Percentiles rank a stretch among this genome's conserved stretches.
Conservation (phyloP, 164 flowering plant species). For the Tetracentron sinense region DNA sequence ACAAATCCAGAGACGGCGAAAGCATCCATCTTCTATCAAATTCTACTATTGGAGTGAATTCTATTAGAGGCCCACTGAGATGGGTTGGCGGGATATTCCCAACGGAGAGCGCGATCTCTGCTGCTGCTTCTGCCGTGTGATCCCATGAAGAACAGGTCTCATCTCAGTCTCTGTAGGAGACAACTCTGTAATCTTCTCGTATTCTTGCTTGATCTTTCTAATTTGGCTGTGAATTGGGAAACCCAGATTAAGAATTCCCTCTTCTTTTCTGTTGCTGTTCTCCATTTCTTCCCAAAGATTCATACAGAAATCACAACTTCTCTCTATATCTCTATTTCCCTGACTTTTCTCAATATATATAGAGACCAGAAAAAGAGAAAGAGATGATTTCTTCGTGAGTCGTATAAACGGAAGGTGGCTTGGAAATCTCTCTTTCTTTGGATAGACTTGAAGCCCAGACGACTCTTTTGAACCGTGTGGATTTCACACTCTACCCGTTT, state of each 20-base stretch:
- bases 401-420: not conserved
- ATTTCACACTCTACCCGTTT: no score
- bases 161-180: constrained; percentile 34
- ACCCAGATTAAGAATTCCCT: constrained; percentile 17
- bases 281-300: not conserved
- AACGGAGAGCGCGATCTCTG: constrained; percentile 57
- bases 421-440: not conserved
- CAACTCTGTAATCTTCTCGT: constrained; percentile 49
- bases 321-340: no score
- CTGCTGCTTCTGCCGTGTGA: constrained; percentile 42
- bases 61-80: constrained; percentile 56
- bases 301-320: not conserved
- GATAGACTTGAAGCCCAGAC: no score
- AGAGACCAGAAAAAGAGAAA: not conserved
- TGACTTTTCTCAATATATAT: not conserved
- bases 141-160: constrained; percentile 32
- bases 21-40: not conserved
- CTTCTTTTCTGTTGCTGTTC: constrained; percentile 16
- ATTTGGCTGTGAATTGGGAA: constrained; percentile 63
- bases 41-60: constrained; percentile 24
- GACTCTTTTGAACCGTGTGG: not conserved
- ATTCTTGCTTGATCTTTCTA: constrained; percentile 54
- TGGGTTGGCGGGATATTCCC: constrained; percentile 46
- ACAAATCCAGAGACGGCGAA: not conserved
- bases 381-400: not conserved